Base-by-base conservation (phyloP, 1,139 yeast species). In the Meyerozyma guilliermondii region DNA sequence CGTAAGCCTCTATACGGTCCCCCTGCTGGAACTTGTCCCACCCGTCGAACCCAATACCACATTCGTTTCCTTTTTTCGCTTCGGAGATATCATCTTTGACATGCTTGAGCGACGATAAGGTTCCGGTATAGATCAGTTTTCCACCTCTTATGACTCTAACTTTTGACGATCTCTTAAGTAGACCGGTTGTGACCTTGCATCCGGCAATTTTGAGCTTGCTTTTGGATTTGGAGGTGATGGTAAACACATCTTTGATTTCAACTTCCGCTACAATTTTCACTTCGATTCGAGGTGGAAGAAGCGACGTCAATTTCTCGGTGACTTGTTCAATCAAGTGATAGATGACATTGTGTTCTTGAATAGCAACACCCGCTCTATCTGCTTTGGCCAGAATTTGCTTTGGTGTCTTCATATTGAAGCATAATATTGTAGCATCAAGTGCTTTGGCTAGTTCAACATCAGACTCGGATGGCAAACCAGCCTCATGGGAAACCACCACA, bases 321-420 rank as follows among this genome's bases (percentile, higher is more conserved):
- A 92, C 95, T 41, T 83, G 86, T 54, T 92, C 97, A 44, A 92
- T 81, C 50, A 94, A 73, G 52, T 91, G 83, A 60, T 92, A 92
- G 46, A 92, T 92, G 44, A 92, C 87, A 45, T 83, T 86, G 59
- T 83, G 88, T 41, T 80, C 80, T 42, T 70, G 71, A 29, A 92
- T 69, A 10, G 67, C 68, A n/a, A 92, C 83, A 2, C 78, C 77
- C 20, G 68, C 66, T 39, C 68, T 71, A 27, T 76, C 76, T 0
- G 95, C 96, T 46, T 79, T 74, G 41, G 73, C 66, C 38, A 68
- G 66, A 7, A 86, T 78, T 23, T 81, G 83, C 51, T 81, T 83
- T 2, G 94, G 85, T 1, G 82, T 68, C 46, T 78, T 77, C 37
- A 86, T 67, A 56, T 92, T 89, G 69, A 92, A 92, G 34, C 95